These are phyloP conservation scores for Sporobolomyces pararoseus DNA, from an alignment of 768 basidiomycete genomes.

Conservation along the genomic window DNA sequence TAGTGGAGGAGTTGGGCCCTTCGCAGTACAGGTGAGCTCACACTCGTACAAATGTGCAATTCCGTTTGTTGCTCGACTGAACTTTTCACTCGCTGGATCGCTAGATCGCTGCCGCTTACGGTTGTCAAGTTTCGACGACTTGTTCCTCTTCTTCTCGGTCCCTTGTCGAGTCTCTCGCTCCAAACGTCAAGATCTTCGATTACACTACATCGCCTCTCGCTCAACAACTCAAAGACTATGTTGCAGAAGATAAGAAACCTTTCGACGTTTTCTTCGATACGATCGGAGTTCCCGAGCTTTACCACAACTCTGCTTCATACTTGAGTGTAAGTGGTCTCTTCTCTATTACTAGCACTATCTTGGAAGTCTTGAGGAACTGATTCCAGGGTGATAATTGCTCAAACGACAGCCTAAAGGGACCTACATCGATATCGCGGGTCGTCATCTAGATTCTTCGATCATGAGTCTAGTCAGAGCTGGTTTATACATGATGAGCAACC, in stretches of 20 bases:
- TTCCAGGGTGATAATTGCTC: not conserved
- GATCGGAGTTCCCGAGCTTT: slow-evolving; percentile 49
- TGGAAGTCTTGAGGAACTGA: too few relatives aligned
- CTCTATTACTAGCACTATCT: not conserved
- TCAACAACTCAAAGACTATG: not conserved
- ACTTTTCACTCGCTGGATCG: not conserved
- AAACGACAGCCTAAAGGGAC: slow-evolving; percentile 43
- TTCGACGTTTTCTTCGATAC: slow-evolving; percentile 64
- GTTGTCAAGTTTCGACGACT: slow-evolving; percentile 33
- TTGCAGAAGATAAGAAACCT: slow-evolving; percentile 35
- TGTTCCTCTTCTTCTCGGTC: slow-evolving; percentile 25
- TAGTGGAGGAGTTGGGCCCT: slow-evolving; percentile 19
- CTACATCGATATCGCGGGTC: slow-evolving; percentile 56
- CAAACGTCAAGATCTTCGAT: slow-evolving; percentile 17
- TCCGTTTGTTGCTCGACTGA: too few relatives aligned
- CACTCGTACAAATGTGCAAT: slow-evolving; percentile 3
- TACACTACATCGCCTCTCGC: slow-evolving; percentile 24
- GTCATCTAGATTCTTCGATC: not conserved
- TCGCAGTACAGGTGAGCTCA: slow-evolving; percentile 26
- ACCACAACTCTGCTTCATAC: slow-evolving; percentile 56
- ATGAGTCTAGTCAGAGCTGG: not conserved
- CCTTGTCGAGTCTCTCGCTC: slow-evolving; percentile 22
- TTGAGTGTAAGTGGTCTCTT: slow-evolving; percentile 48
- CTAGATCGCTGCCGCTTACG: slow-evolving; percentile 33
- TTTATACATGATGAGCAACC: slow-evolving; percentile 46